Base-by-base conservation (phyloP, 148 eudicot genomes). In the Nepenthes mirabilis region DNA sequence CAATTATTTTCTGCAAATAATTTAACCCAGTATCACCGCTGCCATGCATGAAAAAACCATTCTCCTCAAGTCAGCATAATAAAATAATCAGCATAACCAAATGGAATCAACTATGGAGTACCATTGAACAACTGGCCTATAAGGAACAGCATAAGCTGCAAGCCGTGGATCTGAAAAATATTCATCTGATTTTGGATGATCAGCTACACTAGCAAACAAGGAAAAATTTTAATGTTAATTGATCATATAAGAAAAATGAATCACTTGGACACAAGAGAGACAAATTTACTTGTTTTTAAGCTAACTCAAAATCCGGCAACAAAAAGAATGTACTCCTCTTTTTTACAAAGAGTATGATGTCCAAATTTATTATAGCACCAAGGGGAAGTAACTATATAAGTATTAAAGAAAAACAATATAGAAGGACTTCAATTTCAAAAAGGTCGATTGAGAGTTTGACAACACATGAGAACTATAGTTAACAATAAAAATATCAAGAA, bases 81-180 rank as follows among this genome's bases (percentile, higher is more conserved):
- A 23, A 66, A 7, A 53, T 40, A 59, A 43, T 37, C 2, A 53
- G 37, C 12, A 56, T 57, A 70, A 61, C 14, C 32, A 34, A 60
- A 14, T 52, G 43, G 52, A 72, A 57, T 52, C 43, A 60, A 64
- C 58, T 47, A 53, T 23, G 57, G 60, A 74, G 52, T 82, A 93
- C 98, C 94, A 35, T 58, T 88, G 72, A 59, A 86, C 71, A 33
- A 88, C 87, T 61, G 80, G 91, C 55, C 75, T 61, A 75, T 79
- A 77, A 63, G 99, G 99, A 62, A 93, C 95, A 66, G 99, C 99
- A 80, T 93, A 93, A 70, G 99, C 99, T 45, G 99, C 96, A 71
- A 93, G 87, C 59, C 96, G 84, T 62, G 96, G 89, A 59, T 93
- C 89, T 36, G 89, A 83, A 61, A 77, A 78, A 73, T 86, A 93